Base-by-base conservation (phyloP, 129 eudicot species). In the Centella asiatica region DNA sequence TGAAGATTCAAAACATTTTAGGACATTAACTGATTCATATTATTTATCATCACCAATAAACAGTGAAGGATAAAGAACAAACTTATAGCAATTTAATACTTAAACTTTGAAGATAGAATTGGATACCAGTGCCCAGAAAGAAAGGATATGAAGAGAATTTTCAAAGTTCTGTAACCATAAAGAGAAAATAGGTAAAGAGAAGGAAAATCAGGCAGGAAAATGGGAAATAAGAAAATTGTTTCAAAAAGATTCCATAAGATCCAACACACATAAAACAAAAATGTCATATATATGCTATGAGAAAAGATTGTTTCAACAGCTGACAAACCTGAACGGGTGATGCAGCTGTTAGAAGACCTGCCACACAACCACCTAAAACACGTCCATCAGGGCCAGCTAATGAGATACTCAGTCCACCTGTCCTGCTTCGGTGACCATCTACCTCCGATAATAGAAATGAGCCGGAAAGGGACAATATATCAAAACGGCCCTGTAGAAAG, bases 381-480 rank as follows among this genome's bases (percentile, higher is more conserved):
- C 81, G 83, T 19, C 88, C 88, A 68, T 82, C 81, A 4, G 83
- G 76, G 60, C 88, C 83, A 44, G 88, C 75, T 64, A 82, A 68
- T 1, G 88, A 77, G 69, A 82, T 58, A 48, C 83, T 78, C 48
- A 87, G 68, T 48, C 95, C 90, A 25, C 90, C 90, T 19, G 81
- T 87, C 74, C n/a, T n/a, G n/a, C n/a, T n/a, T n/a, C 87, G 90
- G 20, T 90, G 85, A 10, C 64, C n/a, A n/a, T n/a, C 83, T 50
- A 67, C 65, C 62, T 87, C 95, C 25, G 92, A 60, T 42, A 75
- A 76, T 72, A 80, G 75, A 69, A 87, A 87, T 29, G 95, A 87
- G 17, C 95, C 95, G 10, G 90, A 83, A 23, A 87, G 87, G 29
- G 95, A 80, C 69, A 87, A 64, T 47, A 83, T 75, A 69, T 87